phyloP scores from a whole-genome alignment of 1,284 basidiomycete genomes.

The Laetiporus sulphureus region DNA sequence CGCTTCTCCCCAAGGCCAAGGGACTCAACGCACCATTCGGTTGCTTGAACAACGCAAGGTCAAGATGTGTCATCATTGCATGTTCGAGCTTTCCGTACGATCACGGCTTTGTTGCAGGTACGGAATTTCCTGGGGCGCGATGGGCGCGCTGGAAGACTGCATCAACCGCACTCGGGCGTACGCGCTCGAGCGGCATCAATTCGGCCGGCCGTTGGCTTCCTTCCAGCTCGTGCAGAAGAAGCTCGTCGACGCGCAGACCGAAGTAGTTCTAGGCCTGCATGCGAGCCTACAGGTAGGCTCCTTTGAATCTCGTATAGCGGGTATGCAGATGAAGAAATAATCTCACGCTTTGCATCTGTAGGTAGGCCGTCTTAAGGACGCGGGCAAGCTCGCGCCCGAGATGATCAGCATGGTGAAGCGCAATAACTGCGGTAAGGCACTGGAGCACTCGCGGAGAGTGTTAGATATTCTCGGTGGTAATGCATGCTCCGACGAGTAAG shows the following conservation, averaged over 20 bases:
- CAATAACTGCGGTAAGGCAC: conserved; percentile 93
- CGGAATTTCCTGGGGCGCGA: conserved; percentile 92
- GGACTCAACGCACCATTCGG: conserved; percentile 85
- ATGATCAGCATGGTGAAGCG: conserved; percentile 95
- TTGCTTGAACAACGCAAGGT: conserved; percentile 86
- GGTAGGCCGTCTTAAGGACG: conserved; percentile 88
- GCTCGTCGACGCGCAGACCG: conserved; percentile 87
- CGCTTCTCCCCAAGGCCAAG: conserved; percentile 68
- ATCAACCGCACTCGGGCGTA: conserved; percentile 76
- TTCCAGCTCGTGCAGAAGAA: conserved; percentile 99
- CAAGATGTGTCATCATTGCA: neutral
- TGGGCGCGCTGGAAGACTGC: conserved; percentile 94
- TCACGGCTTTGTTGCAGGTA: conserved; percentile 34
- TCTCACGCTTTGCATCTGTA: conserved; percentile 23
- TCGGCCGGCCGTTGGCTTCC: conserved; percentile 82
- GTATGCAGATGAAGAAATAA: neutral
- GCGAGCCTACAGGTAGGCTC: conserved; percentile 49
- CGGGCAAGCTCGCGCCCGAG: conserved; percentile 75
- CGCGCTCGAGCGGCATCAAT: conserved; percentile 87
- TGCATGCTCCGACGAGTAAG: conserved; percentile 84
- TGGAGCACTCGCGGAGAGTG: conserved; percentile 72
- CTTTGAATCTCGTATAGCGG: neutral
- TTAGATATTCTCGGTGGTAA: conserved; percentile 91
- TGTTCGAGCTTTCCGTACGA: neutral
- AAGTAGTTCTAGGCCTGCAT: conserved; percentile 77